These are phyloP conservation scores for Talaromyces sp. DNA, from an alignment of 2,329 filamentous ascomycete species.

Conservation along the genomic window DNA sequence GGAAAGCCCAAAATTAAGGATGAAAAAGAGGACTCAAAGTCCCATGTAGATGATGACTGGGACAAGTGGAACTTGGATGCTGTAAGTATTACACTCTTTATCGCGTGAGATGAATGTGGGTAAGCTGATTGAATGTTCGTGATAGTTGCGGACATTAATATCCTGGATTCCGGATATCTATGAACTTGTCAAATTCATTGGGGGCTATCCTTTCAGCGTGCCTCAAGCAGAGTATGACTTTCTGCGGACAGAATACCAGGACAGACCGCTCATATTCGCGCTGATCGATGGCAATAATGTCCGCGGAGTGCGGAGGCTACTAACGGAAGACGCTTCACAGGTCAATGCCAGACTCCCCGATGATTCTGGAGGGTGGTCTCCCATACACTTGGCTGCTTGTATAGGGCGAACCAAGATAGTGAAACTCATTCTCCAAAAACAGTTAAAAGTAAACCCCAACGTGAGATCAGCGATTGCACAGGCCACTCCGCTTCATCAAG, in stretches of 20 bases:
- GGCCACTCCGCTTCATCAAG: conserved; percentile 2
- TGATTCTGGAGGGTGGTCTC: neutral
- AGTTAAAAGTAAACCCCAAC: neutral
- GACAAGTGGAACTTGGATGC: neutral
- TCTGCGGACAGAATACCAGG: neutral
- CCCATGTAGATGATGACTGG: neutral
- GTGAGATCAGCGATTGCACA: neutral
- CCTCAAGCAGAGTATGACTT: conserved; percentile 7
- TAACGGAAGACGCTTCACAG: neutral
- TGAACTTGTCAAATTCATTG: neutral
- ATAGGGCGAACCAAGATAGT: neutral
- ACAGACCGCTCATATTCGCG: neutral
- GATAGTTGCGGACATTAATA: neutral
- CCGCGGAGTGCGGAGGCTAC: neutral
- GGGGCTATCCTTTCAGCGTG: neutral
- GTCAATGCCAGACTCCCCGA: neutral
- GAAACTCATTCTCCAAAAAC: neutral
- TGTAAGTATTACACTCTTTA: neutral
- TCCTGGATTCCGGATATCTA: neutral
- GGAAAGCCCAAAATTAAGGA: neutral
- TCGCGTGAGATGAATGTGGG: neutral
- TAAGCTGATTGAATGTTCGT: neutral
- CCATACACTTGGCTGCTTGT: conserved; percentile 3
- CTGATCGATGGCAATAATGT: neutral
- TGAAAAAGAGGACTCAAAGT: neutral